Conservation (phyloP, 495 filamentous ascomycete species). For the Apiosordaria backusii region DNA sequence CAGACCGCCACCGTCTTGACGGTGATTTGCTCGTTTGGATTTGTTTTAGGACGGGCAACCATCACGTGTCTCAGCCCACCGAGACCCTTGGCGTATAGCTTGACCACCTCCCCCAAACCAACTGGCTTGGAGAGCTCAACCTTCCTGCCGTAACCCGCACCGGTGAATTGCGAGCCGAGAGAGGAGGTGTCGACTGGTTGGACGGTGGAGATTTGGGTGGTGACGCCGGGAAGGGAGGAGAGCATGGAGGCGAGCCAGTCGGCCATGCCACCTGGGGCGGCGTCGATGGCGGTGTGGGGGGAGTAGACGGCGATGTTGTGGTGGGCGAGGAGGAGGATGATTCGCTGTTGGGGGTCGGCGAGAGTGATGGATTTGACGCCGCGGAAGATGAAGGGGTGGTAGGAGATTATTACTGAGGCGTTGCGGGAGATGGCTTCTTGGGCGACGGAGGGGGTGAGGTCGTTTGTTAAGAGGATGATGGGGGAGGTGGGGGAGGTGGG, state of each 20-base stretch:
- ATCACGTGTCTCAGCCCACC: slow-evolving; percentile 39
- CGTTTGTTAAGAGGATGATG: slow-evolving; percentile 78
- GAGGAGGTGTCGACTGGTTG: slow-evolving; percentile 34
- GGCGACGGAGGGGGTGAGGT: slow-evolving; percentile 84
- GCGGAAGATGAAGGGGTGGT: slow-evolving; percentile 96
- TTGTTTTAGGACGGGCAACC: slow-evolving; percentile 37
- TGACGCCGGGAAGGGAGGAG: slow-evolving; percentile 13
- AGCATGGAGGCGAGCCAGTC: slow-evolving; percentile 95
- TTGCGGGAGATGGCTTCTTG: slow-evolving; percentile 79
- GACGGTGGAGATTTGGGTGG: slow-evolving; percentile 33
- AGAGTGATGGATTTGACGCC: slow-evolving; percentile 84
- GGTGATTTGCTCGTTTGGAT: slow-evolving; percentile 14
- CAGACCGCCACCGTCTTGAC: slow-evolving; percentile 58
- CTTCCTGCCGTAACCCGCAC: slow-evolving; percentile 73
- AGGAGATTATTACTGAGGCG: slow-evolving; percentile 78
- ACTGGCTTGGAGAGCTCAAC: slow-evolving; percentile 60
- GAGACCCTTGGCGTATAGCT: slow-evolving; percentile 39
- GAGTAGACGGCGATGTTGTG: slow-evolving; percentile 93
- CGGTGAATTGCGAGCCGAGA: slow-evolving; percentile 52
- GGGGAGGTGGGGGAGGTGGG: background rate
- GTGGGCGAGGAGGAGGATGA: slow-evolving; percentile 75
- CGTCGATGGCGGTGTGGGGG: slow-evolving; percentile 92
- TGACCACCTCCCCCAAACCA: slow-evolving; percentile 58
- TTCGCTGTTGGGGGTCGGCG: slow-evolving; percentile 78
- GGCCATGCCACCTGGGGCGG: slow-evolving; percentile 77